Conservation (phyloP, 306 rosid species). For the Cucurbita ficifolia region DNA sequence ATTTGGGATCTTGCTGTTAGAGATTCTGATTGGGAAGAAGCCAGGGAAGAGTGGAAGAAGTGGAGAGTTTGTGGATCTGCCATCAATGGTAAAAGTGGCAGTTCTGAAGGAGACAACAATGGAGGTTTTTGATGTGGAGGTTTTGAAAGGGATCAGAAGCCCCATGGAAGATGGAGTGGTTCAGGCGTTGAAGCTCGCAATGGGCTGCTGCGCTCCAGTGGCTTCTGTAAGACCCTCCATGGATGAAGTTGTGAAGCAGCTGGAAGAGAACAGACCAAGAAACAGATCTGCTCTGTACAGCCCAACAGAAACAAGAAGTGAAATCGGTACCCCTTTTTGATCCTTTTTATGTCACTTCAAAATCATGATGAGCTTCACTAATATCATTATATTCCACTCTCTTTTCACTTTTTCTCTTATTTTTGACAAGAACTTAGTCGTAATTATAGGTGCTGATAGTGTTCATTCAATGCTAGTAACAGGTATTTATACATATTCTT, state of each 20-base stretch:
- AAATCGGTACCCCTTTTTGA: constrained; percentile 88
- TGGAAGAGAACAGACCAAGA: constrained; percentile 97
- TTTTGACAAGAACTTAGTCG: constrained; percentile 9
- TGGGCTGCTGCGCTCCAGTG: constrained; percentile 99
- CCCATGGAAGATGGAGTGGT: constrained; percentile 95
- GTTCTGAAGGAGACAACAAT: constrained; percentile 89
- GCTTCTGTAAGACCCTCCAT: constrained; percentile 84
- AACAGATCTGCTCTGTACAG: constrained; percentile 94
- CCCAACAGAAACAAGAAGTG: constrained; percentile 96
- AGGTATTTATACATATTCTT: background rate
- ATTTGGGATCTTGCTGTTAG: constrained; percentile 65
- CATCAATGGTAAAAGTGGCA: constrained; percentile 82
- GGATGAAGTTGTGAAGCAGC: constrained; percentile 94
- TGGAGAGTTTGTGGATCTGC: constrained; percentile 63
- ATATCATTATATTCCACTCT: constrained; percentile 1
- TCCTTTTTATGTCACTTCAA: constrained; percentile 7
- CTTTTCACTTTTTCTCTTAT: background rate
- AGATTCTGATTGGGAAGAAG: constrained; percentile 79
- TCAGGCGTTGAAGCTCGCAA: constrained; percentile 85
- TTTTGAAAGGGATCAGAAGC: constrained; percentile 75
- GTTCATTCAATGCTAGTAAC: constrained; percentile 16
- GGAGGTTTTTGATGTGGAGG: constrained; percentile 88
- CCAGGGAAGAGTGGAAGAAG: constrained; percentile 72
- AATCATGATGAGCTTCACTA: constrained; percentile 19
- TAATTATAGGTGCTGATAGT: constrained; percentile 19